phyloP scores from a whole-genome alignment of 2,329 filamentous ascomycete genomes.

The Neopestalotiopsis sp. region DNA sequence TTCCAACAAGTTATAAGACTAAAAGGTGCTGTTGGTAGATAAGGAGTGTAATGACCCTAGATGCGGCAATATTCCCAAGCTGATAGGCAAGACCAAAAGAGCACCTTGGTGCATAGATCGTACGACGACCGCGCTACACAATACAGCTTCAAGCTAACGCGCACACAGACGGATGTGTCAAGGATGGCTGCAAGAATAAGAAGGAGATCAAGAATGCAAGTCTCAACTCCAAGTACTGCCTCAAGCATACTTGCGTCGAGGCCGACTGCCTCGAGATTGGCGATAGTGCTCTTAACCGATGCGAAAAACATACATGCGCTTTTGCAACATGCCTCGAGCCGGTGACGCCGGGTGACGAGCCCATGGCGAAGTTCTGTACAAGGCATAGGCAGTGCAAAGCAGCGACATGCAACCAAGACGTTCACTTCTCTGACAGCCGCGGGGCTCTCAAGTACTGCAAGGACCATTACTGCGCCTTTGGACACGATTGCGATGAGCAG shows the following conservation, averaged over 20 bases:
- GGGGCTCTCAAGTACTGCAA: slow-evolving; percentile 25
- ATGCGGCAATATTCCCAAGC: neutral
- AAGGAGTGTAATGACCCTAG: neutral
- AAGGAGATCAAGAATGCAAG: slow-evolving; percentile 6
- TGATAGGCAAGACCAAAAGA: neutral
- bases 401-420: slow-evolving; percentile 26
- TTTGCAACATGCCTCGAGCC: slow-evolving; percentile 18
- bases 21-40: neutral
- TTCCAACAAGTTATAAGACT: neutral
- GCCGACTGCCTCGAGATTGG: neutral
- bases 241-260: slow-evolving; percentile 21
- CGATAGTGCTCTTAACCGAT: neutral
- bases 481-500: slow-evolving; percentile 20
- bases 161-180: neutral
- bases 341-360: slow-evolving; percentile 19
- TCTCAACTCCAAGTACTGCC: slow-evolving; percentile 17
- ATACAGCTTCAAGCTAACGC: neutral
- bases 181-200: neutral
- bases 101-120: neutral
- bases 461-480: slow-evolving; percentile 26
- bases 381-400: slow-evolving; percentile 26
- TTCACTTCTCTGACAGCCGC: slow-evolving; percentile 38
- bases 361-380: slow-evolving; percentile 23
- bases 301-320: slow-evolving; percentile 27
- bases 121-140: neutral